A percentile compares a stretch with the other conserved stretches of the same genome.
phyloP scores from a whole-genome alignment of 148 eudicot genomes.

The Amaranthus cruentus region DNA sequence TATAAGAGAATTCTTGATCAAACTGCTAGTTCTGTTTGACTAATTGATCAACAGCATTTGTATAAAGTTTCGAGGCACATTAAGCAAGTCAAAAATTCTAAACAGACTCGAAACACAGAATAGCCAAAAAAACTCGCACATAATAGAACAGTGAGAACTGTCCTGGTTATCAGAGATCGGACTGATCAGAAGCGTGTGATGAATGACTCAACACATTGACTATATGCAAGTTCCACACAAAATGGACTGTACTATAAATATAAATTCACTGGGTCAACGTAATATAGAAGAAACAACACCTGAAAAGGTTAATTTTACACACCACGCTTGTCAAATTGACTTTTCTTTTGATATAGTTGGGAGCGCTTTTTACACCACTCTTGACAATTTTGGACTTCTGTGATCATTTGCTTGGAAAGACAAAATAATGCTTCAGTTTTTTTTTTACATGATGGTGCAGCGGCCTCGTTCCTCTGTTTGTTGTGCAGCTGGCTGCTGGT shows the following conservation, averaged over 20 bases:
- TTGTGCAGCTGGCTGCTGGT: conserved; percentile 57
- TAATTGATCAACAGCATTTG: no score
- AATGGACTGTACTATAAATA: conserved; percentile 15
- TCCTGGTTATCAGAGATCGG: not conserved
- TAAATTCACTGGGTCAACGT: conserved; percentile 8
- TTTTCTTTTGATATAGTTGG: conserved; percentile 12
- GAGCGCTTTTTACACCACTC: conserved; percentile 16
- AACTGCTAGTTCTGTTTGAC: no score
- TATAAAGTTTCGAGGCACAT: no score
- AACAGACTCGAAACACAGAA: not conserved
- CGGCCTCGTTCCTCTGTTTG: conserved; percentile 59
- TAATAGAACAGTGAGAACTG: not conserved
- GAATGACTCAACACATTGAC: conserved; percentile 10
- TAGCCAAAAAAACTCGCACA: not conserved
- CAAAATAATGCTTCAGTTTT: not conserved
- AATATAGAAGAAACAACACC: conserved; percentile 16
- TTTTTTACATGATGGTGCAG: conserved; percentile 71
- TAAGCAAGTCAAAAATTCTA: no score
- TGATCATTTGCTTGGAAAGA: conserved; percentile 1
- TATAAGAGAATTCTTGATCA: no score
- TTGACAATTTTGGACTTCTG: conserved; percentile 7
- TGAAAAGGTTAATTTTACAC: conserved; percentile 23
- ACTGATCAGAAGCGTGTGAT: not conserved
- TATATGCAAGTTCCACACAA: conserved; percentile 16
- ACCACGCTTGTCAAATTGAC: conserved; percentile 16